Percentiles rank a stretch among this genome's conserved stretches.
Conservation (phyloP, 768 basidiomycete genomes). For the Tulasnella sp. region DNA sequence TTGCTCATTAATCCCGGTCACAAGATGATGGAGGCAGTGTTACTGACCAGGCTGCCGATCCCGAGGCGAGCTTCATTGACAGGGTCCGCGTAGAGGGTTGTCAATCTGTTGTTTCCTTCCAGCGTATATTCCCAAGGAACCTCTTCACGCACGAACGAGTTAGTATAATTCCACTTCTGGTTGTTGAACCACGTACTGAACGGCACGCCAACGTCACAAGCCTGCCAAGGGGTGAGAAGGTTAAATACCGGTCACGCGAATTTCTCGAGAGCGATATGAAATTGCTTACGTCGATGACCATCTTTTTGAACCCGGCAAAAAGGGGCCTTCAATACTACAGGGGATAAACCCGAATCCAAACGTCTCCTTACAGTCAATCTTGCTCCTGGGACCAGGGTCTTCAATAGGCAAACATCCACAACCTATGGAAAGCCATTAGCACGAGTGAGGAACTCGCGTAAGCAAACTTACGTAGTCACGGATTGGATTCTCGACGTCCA, state of each 20-base stretch:
- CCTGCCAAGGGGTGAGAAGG: background rate
- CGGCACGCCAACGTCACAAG: background rate
- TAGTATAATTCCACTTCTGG: background rate
- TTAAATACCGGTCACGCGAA: background rate
- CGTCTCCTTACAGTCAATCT: background rate
- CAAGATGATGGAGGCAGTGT: background rate
- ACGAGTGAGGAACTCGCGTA: background rate
- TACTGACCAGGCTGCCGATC: background rate
- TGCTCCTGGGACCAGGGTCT: background rate
- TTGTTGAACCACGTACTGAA: background rate
- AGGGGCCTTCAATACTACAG: background rate
- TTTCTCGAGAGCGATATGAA: background rate
- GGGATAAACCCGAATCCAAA: background rate
- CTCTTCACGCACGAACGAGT: background rate
- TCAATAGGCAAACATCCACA: background rate
- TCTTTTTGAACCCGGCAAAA: background rate
- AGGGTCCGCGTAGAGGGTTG: background rate
- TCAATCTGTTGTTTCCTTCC: background rate
- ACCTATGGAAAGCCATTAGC: background rate
- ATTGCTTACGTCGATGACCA: background rate
- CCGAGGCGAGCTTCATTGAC: background rate
- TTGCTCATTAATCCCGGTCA: background rate
- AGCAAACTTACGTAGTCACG: background rate
- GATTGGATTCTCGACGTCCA: background rate
- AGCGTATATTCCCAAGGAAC: constrained; percentile 1